These are phyloP conservation scores for Sugiyamaella americana DNA, from an alignment of 805 yeast genomes.

Conservation along the genomic window DNA sequence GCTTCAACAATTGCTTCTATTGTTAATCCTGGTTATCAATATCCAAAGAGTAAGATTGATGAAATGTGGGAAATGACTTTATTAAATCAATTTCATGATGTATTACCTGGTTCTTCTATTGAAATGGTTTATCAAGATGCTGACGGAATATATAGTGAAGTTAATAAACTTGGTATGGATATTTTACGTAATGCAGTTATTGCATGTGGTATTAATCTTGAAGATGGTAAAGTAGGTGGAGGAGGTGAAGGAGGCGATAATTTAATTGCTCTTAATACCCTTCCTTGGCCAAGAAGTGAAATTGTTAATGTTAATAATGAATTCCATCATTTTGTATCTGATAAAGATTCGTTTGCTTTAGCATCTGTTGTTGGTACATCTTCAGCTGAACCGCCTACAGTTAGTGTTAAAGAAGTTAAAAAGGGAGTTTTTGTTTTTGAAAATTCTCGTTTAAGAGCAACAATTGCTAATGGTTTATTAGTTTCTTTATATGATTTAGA, in stretches of 20 bases:
- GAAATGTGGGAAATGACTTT: constrained; percentile 81
- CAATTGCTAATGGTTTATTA: constrained; percentile 56
- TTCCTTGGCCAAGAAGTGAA: constrained; percentile 57
- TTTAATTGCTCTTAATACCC: constrained; percentile 42
- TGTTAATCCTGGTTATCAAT: constrained; percentile 46
- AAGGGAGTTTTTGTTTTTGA: constrained; percentile 45
- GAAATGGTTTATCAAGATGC: constrained; percentile 92
- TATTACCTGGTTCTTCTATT: constrained; percentile 91
- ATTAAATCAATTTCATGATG: constrained; percentile 94
- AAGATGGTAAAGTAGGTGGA: too few relatives aligned
- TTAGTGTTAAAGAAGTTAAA: constrained; percentile 36
- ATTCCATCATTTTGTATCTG: constrained; percentile 8
- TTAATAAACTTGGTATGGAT: constrained; percentile 45
- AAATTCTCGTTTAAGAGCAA: constrained; percentile 57
- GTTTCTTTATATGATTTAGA: constrained; percentile 56
- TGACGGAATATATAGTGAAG: constrained; percentile 64
- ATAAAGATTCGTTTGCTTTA: neutral
- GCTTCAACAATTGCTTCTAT: constrained; percentile 72
- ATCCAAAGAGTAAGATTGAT: constrained; percentile 65
- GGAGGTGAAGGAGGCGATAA: neutral
- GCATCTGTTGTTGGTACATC: neutral
- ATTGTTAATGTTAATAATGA: constrained; percentile 30
- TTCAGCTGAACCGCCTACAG: constrained; percentile 5
- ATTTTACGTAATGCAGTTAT: constrained; percentile 10
- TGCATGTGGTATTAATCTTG: constrained; percentile 6